phyloP scores from a whole-genome alignment of 2,329 filamentous ascomycete genomes.

The Aspergillus fijiensis region DNA sequence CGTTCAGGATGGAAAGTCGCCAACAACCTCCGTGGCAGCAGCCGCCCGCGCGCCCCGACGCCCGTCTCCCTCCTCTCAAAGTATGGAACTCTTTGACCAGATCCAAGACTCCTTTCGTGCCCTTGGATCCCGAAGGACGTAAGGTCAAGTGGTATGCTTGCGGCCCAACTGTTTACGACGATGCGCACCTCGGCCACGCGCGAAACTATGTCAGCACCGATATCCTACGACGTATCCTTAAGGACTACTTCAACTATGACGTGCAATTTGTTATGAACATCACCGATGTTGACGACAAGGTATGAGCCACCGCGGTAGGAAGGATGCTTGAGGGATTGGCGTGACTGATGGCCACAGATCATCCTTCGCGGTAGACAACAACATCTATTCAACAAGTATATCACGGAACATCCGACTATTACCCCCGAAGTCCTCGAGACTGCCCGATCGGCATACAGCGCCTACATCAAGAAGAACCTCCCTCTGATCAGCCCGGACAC shows the following conservation, averaged over 20 bases:
- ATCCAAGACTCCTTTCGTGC: constrained; percentile 70
- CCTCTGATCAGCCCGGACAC: constrained; percentile 49
- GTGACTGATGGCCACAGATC: constrained; percentile 47
- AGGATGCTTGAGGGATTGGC: constrained; percentile 1
- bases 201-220: constrained; percentile 90
- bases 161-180: constrained; percentile 82
- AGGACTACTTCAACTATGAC: constrained; percentile 78
- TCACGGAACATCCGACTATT: constrained; percentile 49
- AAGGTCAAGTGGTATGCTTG: constrained; percentile 86
- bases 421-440: constrained; percentile 50
- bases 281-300: constrained; percentile 78
- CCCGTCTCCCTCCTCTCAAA: constrained; percentile 58
- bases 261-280: constrained; percentile 92
- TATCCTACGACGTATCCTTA: constrained; percentile 78
- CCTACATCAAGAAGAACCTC: constrained; percentile 68
- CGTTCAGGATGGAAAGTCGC: constrained; percentile 22
- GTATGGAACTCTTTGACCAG: constrained; percentile 80
- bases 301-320: constrained; percentile 28
- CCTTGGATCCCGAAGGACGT: constrained; percentile 64
- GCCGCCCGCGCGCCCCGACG: constrained; percentile 33
- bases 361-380: constrained; percentile 70
- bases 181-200: constrained; percentile 78
- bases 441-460: constrained; percentile 53
- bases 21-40: constrained; percentile 49
- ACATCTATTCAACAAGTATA: constrained; percentile 71